Percentiles rank a stretch among this genome's conserved stretches.
phyloP scores from a whole-genome alignment of 805 yeast species.

The Saccharomyces mikatae region DNA sequence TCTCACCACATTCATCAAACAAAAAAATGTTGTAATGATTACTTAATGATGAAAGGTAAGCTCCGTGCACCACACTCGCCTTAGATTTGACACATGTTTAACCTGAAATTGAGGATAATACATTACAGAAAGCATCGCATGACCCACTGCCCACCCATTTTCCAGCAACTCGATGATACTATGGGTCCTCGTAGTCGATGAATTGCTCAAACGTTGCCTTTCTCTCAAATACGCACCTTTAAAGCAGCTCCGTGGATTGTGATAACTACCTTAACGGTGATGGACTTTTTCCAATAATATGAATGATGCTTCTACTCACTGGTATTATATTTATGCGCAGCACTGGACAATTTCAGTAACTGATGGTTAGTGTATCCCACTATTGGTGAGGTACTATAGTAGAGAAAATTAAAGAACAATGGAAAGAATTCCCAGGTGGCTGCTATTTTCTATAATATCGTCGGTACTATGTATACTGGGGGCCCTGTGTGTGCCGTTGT shows the following conservation, averaged over 20 bases:
- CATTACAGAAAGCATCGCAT: neutral
- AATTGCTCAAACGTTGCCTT: neutral
- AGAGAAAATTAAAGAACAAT: neutral
- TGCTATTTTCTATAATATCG: constrained; percentile 42
- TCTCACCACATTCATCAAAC: neutral
- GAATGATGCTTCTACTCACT: neutral
- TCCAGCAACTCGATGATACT: neutral
- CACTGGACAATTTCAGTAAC: neutral
- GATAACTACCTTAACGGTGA: neutral
- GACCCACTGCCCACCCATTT: neutral
- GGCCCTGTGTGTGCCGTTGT: constrained; percentile 45
- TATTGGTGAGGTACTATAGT: neutral
- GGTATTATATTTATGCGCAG: neutral
- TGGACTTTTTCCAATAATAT: neutral
- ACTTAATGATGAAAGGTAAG: neutral
- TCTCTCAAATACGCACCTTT: neutral
- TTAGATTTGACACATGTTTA: neutral
- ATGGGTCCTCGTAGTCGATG: neutral
- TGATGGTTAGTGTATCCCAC: neutral
- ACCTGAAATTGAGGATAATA: neutral
- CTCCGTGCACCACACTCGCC: neutral
- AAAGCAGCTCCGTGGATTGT: neutral
- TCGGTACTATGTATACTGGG: constrained; percentile 69
- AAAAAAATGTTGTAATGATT: neutral
- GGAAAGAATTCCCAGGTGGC: constrained; percentile 25